Conservation (phyloP, 441 rosid genomes). For the Populus hybrid region DNA sequence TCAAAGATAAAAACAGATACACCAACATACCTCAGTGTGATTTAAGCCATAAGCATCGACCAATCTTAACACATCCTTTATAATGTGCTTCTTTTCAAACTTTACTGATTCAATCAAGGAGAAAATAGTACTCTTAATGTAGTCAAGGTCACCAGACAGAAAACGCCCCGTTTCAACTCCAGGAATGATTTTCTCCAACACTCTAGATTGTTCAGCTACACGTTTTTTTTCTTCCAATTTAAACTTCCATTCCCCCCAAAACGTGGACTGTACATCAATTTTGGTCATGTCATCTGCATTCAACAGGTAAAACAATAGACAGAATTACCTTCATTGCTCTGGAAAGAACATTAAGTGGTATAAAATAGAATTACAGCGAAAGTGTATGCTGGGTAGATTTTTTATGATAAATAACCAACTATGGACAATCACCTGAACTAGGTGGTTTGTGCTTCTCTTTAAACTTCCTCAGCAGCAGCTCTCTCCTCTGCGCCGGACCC, state of each 20-base stretch:
- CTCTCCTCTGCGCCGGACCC: slow-evolving; percentile 73
- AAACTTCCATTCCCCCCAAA: slow-evolving; percentile 97
- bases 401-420: slow-evolving; percentile 12
- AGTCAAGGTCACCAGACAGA: slow-evolving; percentile 68
- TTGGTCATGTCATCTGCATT: slow-evolving; percentile 70
- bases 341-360: background rate
- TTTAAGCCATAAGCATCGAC: slow-evolving; percentile 68
- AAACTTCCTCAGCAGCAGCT: slow-evolving; percentile 61
- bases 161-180: slow-evolving; percentile 86
- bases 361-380: slow-evolving; percentile 2
- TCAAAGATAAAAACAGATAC: slow-evolving; percentile 5
- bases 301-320: slow-evolving; percentile 15
- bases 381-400: slow-evolving; percentile 4
- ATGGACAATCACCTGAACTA: slow-evolving; percentile 58
- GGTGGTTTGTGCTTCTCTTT: slow-evolving; percentile 62
- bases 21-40: slow-evolving; percentile 57
- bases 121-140: slow-evolving; percentile 53
- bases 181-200: slow-evolving; percentile 78
- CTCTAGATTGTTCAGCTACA: slow-evolving; percentile 80
- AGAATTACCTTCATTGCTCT: slow-evolving; percentile 2
- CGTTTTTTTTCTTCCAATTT: slow-evolving; percentile 84
- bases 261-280: slow-evolving; percentile 83
- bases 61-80: slow-evolving; percentile 61
- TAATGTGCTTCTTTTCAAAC: slow-evolving; percentile 74
- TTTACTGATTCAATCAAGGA: slow-evolving; percentile 67